Percentiles rank a stretch among this genome's conserved stretches.
These are phyloP conservation scores for Wickerhamiella australiensis DNA, from an alignment of 805 yeast genomes.

Conservation along the genomic window DNA sequence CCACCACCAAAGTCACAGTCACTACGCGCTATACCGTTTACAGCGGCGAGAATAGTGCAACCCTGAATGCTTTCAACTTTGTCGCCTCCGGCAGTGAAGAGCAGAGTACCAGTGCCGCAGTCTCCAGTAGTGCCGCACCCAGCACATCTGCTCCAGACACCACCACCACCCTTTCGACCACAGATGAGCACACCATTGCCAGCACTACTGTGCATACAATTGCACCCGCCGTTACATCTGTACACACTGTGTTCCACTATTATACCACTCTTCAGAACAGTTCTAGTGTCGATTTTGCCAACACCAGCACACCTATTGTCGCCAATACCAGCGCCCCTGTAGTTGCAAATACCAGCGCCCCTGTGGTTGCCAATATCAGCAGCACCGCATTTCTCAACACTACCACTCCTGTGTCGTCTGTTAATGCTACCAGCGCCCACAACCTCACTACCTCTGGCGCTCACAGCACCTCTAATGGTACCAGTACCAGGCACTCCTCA, in stretches of 20 bases:
- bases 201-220: constrained; percentile 8
- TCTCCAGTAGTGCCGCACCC: neutral
- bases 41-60: constrained; percentile 1
- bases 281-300: neutral
- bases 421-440: neutral
- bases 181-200: constrained; percentile 4
- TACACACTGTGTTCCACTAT: neutral
- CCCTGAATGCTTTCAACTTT: neutral
- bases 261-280: neutral
- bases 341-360: too few relatives aligned
- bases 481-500: neutral
- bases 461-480: neutral
- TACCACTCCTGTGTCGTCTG: neutral
- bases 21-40: constrained; percentile 10
- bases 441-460: neutral
- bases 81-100: neutral
- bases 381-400: neutral
- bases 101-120: neutral
- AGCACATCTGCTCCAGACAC: neutral
- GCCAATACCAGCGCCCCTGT: neutral
- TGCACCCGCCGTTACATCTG: neutral
- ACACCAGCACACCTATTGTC: neutral
- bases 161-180: neutral
- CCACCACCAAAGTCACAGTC: constrained; percentile 3
- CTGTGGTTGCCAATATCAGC: neutral